Evolutionary conservation across 2,329 filamentous ascomycete genomes (phyloP), one percentile per base, ranked within the genome.

Genomic region (Ophiostoma pallidulum): DNA sequence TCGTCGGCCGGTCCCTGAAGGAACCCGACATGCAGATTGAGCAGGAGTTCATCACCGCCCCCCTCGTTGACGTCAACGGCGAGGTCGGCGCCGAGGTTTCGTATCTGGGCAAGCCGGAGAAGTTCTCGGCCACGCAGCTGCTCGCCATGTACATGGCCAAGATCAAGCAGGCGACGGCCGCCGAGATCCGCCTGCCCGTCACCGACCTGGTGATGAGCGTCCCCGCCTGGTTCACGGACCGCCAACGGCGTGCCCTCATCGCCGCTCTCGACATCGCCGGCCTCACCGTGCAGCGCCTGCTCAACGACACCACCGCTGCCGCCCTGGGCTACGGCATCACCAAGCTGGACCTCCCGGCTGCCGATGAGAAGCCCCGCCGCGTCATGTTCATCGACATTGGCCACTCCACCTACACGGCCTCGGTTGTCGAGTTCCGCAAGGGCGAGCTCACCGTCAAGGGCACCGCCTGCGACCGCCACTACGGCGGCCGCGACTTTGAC

Each of bases 241-340:
- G 84, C 53, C 92, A 98, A 76, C 85, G 92, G 64, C 81, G 92
- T 62, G 81, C 80, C 58, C 75, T 98, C 54, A 76, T 97, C 59
- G 91, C 97, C 63, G 91, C 92, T 50, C 80, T 89, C 58, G 90
- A 97, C 64, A 87, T 98, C 59, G 88, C 91, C 50, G 91, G 90
- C 52, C 77, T 98, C 60, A 96, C 94, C 72, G 75, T 90, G 33
- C 82, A 98, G 55, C 82, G 92, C 52, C 76, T 98, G 54, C 94
- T 98, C 76, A 98, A 98, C 72, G 92, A 97, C 71, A 96, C 88
- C 57, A 97, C 92, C 44, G 92, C 92, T 51, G 89, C 90, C 54
- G 92, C 92, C 53, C 82, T 98, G 39, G 92, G 92, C 56, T 98
- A 89, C 67, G 92, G 92, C 65, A 97, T 98, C 73, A 96, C 92